These are phyloP conservation scores for Rhododendron simsii DNA, from an alignment of 148 eudicot genomes.

Conservation along the genomic window DNA sequence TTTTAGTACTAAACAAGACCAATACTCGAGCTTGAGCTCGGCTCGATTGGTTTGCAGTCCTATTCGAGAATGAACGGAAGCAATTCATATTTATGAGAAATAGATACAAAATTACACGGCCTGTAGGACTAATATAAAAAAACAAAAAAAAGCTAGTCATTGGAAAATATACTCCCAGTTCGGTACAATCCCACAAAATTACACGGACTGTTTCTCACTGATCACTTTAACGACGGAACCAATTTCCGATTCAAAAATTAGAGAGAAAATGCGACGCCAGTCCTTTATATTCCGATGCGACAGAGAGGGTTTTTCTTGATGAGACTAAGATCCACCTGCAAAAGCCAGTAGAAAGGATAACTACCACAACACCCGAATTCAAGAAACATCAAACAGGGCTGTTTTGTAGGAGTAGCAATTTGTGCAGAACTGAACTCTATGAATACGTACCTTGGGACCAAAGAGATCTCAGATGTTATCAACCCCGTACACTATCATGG, in stretches of 20 bases:
- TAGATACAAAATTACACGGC: not conserved
- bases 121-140: not conserved
- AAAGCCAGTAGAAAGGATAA: not conserved
- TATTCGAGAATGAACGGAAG: not conserved
- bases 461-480: constrained; percentile 85
- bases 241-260: not conserved
- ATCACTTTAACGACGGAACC: not conserved
- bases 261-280: not conserved
- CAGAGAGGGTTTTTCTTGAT: constrained; percentile 72
- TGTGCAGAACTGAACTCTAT: not conserved
- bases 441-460: constrained; percentile 71
- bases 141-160: not conserved
- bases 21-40: no score
- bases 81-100: not conserved
- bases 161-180: not conserved
- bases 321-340: constrained; percentile 65
- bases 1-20: no score
- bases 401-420: not conserved
- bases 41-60: no score
- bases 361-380: not conserved
- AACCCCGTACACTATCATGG: constrained; percentile 73
- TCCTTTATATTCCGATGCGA: constrained; percentile 49
- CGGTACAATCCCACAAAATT: not conserved
- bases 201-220: not conserved
- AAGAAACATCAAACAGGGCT: not conserved